These are phyloP conservation scores for Cryptococcus deneoformans DNA, from an alignment of 1,284 basidiomycete species.

Conservation along the genomic window DNA sequence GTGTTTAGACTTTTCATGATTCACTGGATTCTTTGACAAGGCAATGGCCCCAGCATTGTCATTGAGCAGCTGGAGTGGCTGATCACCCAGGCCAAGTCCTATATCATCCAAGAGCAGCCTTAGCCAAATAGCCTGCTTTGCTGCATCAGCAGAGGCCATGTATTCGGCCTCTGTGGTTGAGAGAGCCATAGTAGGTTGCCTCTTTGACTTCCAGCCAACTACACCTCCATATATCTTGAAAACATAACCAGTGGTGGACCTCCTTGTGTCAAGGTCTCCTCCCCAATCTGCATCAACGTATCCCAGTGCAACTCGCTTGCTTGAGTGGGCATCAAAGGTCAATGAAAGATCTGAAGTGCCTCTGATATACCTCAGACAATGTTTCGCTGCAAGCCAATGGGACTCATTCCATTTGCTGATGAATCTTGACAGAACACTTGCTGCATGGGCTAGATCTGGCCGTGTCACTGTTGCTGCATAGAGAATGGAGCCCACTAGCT, in stretches of 20 bases:
- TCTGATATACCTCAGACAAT: no score
- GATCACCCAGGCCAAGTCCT: slow-evolving; percentile 1
- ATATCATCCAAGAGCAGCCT: slow-evolving; percentile 7
- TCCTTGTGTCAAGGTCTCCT: slow-evolving; percentile 11
- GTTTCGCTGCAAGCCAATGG: no score
- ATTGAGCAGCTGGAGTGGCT: slow-evolving; percentile 2
- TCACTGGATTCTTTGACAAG: slow-evolving; percentile 43
- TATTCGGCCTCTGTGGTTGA: slow-evolving; percentile 13
- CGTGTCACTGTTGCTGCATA: slow-evolving; percentile 11
- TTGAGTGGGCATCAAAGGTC: slow-evolving; percentile 14
- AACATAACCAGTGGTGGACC: slow-evolving; percentile 31
- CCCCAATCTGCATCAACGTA: slow-evolving; percentile 5
- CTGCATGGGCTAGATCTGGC: slow-evolving; percentile 24
- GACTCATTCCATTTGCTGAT: no score
- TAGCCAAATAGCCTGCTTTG: slow-evolving; percentile 11
- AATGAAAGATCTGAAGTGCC: no score
- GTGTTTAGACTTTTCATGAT: slow-evolving; percentile 50
- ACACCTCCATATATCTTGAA: slow-evolving; percentile 19
- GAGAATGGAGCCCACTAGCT: slow-evolving; percentile 7
- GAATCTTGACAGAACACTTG: background rate
- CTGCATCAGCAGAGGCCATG: slow-evolving; percentile 11
- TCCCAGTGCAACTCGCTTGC: slow-evolving; percentile 12
- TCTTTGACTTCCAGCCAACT: slow-evolving; percentile 20
- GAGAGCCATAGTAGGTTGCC: slow-evolving; percentile 25
- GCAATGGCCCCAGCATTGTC: slow-evolving; percentile 51